These are phyloP conservation scores for Collybiopsis luxurians DNA, from an alignment of 768 basidiomycete species.

Conservation along the genomic window DNA sequence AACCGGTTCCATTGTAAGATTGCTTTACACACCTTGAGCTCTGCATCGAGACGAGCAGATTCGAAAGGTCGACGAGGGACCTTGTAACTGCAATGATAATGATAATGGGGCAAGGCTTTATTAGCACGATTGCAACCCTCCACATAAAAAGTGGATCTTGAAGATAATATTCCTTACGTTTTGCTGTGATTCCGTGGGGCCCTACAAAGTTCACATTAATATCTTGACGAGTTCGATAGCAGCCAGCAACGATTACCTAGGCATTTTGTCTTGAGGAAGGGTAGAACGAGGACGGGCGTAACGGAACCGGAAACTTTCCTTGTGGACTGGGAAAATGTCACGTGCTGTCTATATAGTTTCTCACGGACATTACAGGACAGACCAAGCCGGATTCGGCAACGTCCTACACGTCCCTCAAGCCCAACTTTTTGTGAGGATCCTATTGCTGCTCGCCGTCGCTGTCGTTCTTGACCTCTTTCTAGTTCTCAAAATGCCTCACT, in stretches of 20 bases:
- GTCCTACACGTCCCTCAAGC: neutral
- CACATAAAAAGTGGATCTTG: constrained; percentile 67
- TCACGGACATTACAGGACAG: constrained; percentile 54
- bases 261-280: constrained; percentile 75
- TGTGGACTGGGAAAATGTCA: constrained; percentile 20
- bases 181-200: constrained; percentile 91
- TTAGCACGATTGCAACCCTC: constrained; percentile 67
- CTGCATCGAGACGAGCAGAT: constrained; percentile 97
- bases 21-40: constrained; percentile 78
- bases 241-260: constrained; percentile 57
- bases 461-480: constrained; percentile 16
- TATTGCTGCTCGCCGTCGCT: neutral
- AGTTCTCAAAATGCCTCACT: constrained; percentile 96
- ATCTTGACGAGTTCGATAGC: constrained; percentile 13
- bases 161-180: constrained; percentile 68
- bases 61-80: constrained; percentile 97
- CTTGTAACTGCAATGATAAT: constrained; percentile 81
- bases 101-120: constrained; percentile 64
- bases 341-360: constrained; percentile 64
- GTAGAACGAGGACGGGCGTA: constrained; percentile 25
- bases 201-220: constrained; percentile 47
- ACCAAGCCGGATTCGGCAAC: neutral
- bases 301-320: constrained; percentile 21
- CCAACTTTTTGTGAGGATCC: neutral
- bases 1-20: neutral